These are phyloP conservation scores for Filobasidium wieringae DNA, from an alignment of 768 basidiomycete genomes.

Conservation along the genomic window DNA sequence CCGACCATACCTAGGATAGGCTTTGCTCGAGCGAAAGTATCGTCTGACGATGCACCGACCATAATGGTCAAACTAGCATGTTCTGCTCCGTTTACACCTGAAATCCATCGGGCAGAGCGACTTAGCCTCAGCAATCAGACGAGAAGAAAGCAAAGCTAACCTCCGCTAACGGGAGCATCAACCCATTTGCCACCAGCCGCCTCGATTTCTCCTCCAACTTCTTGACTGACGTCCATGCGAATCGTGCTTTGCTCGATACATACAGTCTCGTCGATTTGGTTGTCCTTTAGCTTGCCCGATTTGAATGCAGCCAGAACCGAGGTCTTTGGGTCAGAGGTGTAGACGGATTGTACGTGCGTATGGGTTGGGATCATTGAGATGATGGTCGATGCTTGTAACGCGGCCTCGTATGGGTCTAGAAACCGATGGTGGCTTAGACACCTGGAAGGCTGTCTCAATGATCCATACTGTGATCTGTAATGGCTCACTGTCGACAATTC, in stretches of 20 bases:
- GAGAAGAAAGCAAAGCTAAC: not conserved
- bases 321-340: not conserved
- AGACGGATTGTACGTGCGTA: conserved; percentile 10
- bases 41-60: conserved; percentile 13
- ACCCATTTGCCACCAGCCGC: conserved; percentile 6
- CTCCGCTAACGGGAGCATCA: conserved; percentile 15
- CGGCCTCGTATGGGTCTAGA: conserved; percentile 14
- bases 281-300: not conserved
- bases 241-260: conserved; percentile 15
- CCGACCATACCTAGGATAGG: conserved; percentile 10
- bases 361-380: conserved; percentile 15
- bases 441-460: too few species aligned
- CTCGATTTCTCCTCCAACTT: conserved; percentile 5
- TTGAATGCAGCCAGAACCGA: conserved; percentile 12
- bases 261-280: conserved; percentile 1
- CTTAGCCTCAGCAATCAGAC: not conserved
- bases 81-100: conserved; percentile 16
- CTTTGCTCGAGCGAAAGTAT: conserved; percentile 5
- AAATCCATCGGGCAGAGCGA: not conserved
- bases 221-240: conserved; percentile 9
- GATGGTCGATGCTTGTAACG: conserved; percentile 5
- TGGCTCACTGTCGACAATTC: conserved; percentile 4
- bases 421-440: too few species aligned
- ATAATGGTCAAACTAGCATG: conserved; percentile 15
- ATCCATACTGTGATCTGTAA: too few species aligned